Percentiles rank a stretch among this genome's conserved stretches.
Conservation (phyloP, 1,139 yeast genomes). For the Zygoascus hellenicus region DNA sequence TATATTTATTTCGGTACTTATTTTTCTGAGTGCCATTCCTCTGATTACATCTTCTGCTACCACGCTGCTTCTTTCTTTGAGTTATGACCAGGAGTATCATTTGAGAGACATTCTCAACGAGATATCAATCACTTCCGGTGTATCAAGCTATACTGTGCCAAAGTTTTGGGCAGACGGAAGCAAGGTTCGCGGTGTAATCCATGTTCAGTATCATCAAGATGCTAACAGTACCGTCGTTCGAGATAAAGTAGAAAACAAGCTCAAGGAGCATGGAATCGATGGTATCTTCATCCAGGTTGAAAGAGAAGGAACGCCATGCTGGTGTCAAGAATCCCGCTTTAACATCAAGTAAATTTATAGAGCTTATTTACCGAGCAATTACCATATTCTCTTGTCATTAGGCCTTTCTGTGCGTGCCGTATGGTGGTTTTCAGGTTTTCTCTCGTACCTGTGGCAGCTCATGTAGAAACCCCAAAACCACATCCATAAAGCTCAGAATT, state of each 20-base stretch:
- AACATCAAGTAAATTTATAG: no score
- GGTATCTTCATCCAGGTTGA: conserved; percentile 38
- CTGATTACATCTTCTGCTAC: conserved; percentile 74
- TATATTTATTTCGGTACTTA: conserved; percentile 72
- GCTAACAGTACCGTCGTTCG: conserved; percentile 60
- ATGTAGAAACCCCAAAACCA: no score
- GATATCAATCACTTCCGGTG: conserved; percentile 66
- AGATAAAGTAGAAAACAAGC: conserved; percentile 50
- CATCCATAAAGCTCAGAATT: no score
- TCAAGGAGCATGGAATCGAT: conserved; percentile 31
- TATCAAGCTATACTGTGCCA: conserved; percentile 79
- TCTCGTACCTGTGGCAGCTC: no score
- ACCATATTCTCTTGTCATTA: no score
- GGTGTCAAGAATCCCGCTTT: conserved; percentile 25
- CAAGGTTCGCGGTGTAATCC: conserved; percentile 44
- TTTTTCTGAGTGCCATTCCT: conserved; percentile 78
- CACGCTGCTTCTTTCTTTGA: conserved; percentile 59
- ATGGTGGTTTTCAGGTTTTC: no score
- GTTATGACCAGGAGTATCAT: conserved; percentile 50
- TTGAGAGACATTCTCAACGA: conserved; percentile 63
- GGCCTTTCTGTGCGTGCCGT: no score
- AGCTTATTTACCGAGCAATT: no score
- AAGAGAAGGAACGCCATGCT: conserved; percentile 33
- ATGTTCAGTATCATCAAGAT: conserved; percentile 62
- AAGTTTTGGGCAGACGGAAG: conserved; percentile 78